Base-by-base conservation (phyloP, 139 green algal species). In the Auxenochlorella pyrenoidosa region DNA sequence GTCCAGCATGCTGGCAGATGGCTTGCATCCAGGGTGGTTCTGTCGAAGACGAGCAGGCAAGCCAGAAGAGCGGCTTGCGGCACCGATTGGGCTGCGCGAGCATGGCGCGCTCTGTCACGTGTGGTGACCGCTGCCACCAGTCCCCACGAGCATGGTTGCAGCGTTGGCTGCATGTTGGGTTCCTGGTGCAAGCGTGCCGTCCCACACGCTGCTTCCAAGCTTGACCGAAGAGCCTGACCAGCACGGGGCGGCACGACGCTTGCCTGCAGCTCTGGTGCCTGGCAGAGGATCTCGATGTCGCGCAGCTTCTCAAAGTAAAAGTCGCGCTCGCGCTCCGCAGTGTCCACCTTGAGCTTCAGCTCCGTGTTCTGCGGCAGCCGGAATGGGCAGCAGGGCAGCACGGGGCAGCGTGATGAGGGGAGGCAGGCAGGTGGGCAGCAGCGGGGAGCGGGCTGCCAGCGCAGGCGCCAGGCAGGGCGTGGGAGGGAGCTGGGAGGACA, bases 281-380 rank as follows among this genome's bases (percentile, higher is more conserved):
- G 96, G 93, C 97, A 99, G 34, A 99, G 88, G 83, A 99, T 96
- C 93, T 99, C 98, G n/a, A 99, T 96, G 89, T 99, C 97, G 0
- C 97, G 93, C 78, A 99, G 93, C 93, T 99, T 99, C 77, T 94
- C 93, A 91, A 98, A 99, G 91, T 99, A 98, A 78, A 98, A 98
- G 86, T 98, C 84, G 38, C 96, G 88, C 88, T 98, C 96, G 30
- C 91, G 89, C 87, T 98, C 97, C 3, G 96, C 95, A 24, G 92
- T 93, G 66, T 97, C 94, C 24, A 98, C 90, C 85, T 98, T 92
- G 8, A 97, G 81, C 88, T 95, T 94, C 54, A 97, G 86, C 78
- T 94, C 90, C 38, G 90, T 90, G 47, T 94, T 78, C 90, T 97
- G 59, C 3, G 1, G 79, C 3, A 2, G 34, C 0, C 0, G 32